A percentile compares a stretch with the other conserved stretches of the same genome.
Conservation (phyloP, 2,329 filamentous ascomycete genomes). For the Aureobasidium pullulans region DNA sequence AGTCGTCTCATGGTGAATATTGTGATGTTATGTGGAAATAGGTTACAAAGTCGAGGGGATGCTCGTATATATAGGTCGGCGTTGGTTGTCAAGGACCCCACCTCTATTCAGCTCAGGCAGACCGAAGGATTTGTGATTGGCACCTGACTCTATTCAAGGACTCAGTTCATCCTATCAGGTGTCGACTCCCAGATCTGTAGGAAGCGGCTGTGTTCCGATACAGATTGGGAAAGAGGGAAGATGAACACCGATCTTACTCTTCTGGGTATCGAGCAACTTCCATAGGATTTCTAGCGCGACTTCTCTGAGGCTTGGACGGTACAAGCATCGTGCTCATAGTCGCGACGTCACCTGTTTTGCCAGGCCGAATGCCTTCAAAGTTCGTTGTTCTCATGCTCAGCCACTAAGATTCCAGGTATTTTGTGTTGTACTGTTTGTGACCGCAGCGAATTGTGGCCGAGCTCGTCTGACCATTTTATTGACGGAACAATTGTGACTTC, state of each 20-base stretch:
- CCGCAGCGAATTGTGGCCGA: not conserved
- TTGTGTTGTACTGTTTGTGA: no score
- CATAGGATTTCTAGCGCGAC: slow-evolving; percentile 12
- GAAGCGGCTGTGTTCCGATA: not conserved
- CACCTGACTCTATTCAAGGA: not conserved
- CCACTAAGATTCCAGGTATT: not conserved
- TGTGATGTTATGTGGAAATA: not conserved
- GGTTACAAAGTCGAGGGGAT: not conserved
- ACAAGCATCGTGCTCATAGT: not conserved
- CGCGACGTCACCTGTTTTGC: not conserved
- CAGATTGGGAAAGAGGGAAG: not conserved
- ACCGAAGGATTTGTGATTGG: not conserved
- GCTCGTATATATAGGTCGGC: not conserved
- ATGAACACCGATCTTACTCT: not conserved
- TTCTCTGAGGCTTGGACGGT: slow-evolving; percentile 9
- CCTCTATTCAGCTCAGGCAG: not conserved
- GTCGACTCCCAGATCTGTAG: not conserved
- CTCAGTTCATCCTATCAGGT: not conserved
- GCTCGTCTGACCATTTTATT: not conserved
- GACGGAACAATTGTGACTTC: not conserved
- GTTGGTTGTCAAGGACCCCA: not conserved
- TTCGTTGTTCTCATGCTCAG: not conserved
- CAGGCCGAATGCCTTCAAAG: not conserved
- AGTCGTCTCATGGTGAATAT: slow-evolving; percentile 17
- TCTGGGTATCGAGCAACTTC: not conserved